These are phyloP conservation scores for Phialophora chinensis DNA, from an alignment of 2,329 filamentous ascomycete species.

Conservation along the genomic window DNA sequence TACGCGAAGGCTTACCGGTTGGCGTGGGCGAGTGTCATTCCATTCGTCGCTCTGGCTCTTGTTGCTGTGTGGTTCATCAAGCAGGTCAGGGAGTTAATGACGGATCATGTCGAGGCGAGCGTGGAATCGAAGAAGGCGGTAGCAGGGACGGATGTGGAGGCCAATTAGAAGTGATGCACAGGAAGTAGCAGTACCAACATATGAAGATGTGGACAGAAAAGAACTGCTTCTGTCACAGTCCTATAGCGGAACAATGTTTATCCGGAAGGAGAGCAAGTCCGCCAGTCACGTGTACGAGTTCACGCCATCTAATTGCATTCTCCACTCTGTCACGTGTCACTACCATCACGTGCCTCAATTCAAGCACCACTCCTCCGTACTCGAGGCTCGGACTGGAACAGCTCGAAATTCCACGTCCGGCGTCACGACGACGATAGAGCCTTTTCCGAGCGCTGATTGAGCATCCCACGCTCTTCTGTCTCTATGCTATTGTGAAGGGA, in stretches of 20 bases:
- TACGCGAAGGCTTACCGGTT: conserved; percentile 58
- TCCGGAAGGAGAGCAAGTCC: too few species aligned
- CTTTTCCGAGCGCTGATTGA: not conserved
- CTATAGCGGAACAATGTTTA: too few species aligned
- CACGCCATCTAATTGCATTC: too few species aligned
- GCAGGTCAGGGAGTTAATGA: conserved; percentile 60
- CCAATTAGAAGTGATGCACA: conserved; percentile 1
- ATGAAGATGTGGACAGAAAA: not conserved
- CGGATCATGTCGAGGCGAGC: conserved; percentile 60
- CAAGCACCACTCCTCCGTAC: not conserved
- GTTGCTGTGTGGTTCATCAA: conserved; percentile 53
- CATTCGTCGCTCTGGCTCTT: conserved; percentile 58
- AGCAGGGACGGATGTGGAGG: conserved; percentile 3
- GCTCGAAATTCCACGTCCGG: not conserved
- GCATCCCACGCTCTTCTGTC: not conserved
- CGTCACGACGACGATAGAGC: not conserved
- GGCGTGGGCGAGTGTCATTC: conserved; percentile 58
- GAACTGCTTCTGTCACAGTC: too few species aligned
- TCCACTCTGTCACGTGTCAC: too few species aligned
- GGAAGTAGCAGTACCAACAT: not conserved
- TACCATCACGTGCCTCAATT: not conserved
- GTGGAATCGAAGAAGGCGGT: conserved; percentile 46
- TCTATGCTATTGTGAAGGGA: not conserved
- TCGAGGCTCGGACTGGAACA: not conserved
- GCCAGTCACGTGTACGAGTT: too few species aligned